Conservation (phyloP, 1,139 yeast genomes). For the Suhomyces terraborum region DNA sequence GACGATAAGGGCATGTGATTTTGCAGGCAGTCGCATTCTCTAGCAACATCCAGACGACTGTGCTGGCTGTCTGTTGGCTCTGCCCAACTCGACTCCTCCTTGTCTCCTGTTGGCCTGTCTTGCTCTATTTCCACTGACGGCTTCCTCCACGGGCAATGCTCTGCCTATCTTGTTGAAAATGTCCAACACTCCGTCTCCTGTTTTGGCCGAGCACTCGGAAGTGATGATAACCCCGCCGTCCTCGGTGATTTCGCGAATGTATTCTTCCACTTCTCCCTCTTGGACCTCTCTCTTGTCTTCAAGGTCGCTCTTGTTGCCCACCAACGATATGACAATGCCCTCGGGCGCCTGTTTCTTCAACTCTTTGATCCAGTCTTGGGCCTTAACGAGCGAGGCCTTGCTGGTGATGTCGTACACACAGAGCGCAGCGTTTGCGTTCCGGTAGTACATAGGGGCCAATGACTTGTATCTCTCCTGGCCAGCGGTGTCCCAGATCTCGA, state of each 20-base stretch:
- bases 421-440: constrained; percentile 46
- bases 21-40: neutral
- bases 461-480: constrained; percentile 53
- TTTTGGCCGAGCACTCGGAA: constrained; percentile 51
- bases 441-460: constrained; percentile 52
- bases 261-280: constrained; percentile 37
- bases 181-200: constrained; percentile 50
- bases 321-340: constrained; percentile 58
- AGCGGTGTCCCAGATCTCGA: constrained; percentile 57
- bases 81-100: constrained; percentile 43
- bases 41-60: constrained; percentile 34
- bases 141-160: constrained; percentile 48
- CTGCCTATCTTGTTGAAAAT: constrained; percentile 44
- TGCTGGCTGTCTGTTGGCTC: constrained; percentile 29
- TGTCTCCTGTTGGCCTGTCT: constrained; percentile 30
- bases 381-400: constrained; percentile 74
- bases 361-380: constrained; percentile 96
- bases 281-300: constrained; percentile 52
- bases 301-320: constrained; percentile 62
- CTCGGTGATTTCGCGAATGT: constrained; percentile 33
- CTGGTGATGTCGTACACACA: constrained; percentile 34
- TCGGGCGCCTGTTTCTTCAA: constrained; percentile 87
- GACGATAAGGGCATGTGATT: neutral
- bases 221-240: constrained; percentile 32
- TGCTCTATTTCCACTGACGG: constrained; percentile 28